Percentiles rank a stretch among this genome's conserved stretches.
phyloP scores from a whole-genome alignment of 2,329 filamentous ascomycete genomes.

The Aspergillus brasiliensis region DNA sequence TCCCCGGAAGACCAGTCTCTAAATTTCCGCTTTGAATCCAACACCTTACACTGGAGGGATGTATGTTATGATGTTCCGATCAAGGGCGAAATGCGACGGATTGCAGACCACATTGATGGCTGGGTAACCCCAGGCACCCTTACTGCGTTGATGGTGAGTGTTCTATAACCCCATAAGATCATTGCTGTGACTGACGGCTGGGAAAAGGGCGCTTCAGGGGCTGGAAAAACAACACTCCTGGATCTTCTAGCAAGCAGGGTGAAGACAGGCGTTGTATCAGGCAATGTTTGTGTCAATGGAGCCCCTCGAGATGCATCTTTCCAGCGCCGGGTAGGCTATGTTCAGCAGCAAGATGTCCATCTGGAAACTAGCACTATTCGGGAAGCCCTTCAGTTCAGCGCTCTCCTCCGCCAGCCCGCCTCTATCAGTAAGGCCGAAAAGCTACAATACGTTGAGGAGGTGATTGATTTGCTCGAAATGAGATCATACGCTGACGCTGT shows the following conservation, averaged over 20 bases:
- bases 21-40: constrained; percentile 56
- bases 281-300: constrained; percentile 80
- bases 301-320: constrained; percentile 60
- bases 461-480: constrained; percentile 87
- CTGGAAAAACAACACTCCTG: constrained; percentile 87
- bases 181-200: background rate
- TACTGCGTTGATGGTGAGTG: constrained; percentile 53
- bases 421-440: constrained; percentile 72
- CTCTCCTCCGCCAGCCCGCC: constrained; percentile 77
- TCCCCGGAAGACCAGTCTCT: background rate
- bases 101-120: constrained; percentile 52
- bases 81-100: constrained; percentile 69
- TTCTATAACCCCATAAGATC: background rate
- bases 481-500: constrained; percentile 83
- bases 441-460: constrained; percentile 80
- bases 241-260: constrained; percentile 82
- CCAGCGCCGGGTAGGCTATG: constrained; percentile 47
- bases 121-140: constrained; percentile 56
- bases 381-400: constrained; percentile 83
- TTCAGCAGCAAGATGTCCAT: constrained; percentile 89
- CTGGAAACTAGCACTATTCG: constrained; percentile 81
- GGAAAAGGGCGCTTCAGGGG: constrained; percentile 52
- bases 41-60: constrained; percentile 81
- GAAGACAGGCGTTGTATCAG: constrained; percentile 82
- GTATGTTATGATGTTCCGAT: constrained; percentile 78